A percentile compares a stretch with the other conserved stretches of the same genome.
phyloP scores from a whole-genome alignment of 352 stramenopile species.

The Phytophthora multivora region DNA sequence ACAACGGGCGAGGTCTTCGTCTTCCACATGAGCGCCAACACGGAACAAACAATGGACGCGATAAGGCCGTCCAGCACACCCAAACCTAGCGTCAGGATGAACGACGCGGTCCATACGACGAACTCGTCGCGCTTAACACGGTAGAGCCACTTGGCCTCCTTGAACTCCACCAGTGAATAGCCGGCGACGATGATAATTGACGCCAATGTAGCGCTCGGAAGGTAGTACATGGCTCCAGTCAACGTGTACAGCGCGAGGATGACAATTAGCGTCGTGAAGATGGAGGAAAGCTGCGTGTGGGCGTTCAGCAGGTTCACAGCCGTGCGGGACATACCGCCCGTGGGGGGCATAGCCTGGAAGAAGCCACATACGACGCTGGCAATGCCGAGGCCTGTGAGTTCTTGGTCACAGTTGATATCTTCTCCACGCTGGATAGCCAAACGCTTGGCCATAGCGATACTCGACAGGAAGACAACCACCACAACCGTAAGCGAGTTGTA shows the following conservation, averaged over 20 bases:
- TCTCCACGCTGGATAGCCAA: constrained; percentile 73
- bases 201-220: constrained; percentile 80
- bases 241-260: constrained; percentile 84
- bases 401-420: constrained; percentile 73
- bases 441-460: constrained; percentile 88
- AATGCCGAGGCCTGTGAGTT: constrained; percentile 87
- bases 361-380: constrained; percentile 85
- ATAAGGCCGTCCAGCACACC: constrained; percentile 55
- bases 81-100: constrained; percentile 52
- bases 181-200: constrained; percentile 92
- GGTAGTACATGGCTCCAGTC: constrained; percentile 83
- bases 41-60: constrained; percentile 56
- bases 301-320: constrained; percentile 90
- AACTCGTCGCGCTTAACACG: constrained; percentile 60
- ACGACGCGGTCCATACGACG: constrained; percentile 53
- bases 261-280: constrained; percentile 85
- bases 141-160: constrained; percentile 85
- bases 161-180: constrained; percentile 87
- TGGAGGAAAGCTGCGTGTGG: constrained; percentile 79
- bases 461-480: constrained; percentile 89
- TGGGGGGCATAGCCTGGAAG: constrained; percentile 89
- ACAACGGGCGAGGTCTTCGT: constrained; percentile 45
- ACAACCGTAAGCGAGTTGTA: constrained; percentile 70
- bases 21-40: constrained; percentile 65
- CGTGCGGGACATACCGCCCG: constrained; percentile 82